Evolutionary conservation across 2,329 filamentous ascomycete species (phyloP).

Genomic region (Sclerotinia nivalis): DNA sequence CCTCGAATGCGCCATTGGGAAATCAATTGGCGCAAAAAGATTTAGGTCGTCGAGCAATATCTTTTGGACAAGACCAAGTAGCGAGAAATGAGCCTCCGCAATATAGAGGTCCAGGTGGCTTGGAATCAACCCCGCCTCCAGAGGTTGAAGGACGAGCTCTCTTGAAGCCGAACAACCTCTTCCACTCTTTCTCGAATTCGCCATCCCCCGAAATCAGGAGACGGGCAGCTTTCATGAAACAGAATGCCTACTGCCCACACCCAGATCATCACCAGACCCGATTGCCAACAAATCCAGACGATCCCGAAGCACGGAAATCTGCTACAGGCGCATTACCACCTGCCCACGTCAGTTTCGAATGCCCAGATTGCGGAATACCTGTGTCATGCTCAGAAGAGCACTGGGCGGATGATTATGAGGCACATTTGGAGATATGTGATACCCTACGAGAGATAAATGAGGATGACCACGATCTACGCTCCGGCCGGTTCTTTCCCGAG

Average conservation of each 20-base stretch:
- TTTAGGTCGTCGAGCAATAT: slow-evolving; percentile 31
- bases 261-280: slow-evolving; percentile 79
- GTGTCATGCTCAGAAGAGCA: slow-evolving; percentile 93
- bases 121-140: slow-evolving; percentile 31
- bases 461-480: slow-evolving; percentile 92
- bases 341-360: slow-evolving; percentile 88
- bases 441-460: slow-evolving; percentile 91
- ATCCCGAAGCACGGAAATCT: slow-evolving; percentile 61
- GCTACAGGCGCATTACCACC: slow-evolving; percentile 61
- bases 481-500: slow-evolving; percentile 88
- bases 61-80: slow-evolving; percentile 32
- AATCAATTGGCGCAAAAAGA: slow-evolving; percentile 21
- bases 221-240: slow-evolving; percentile 86
- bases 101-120: slow-evolving; percentile 31
- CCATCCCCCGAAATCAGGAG: slow-evolving; percentile 85
- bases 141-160: slow-evolving; percentile 36
- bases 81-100: slow-evolving; percentile 36
- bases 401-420: slow-evolving; percentile 94
- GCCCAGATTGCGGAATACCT: slow-evolving; percentile 91
- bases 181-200: slow-evolving; percentile 87
- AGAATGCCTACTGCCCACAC: slow-evolving; percentile 92
- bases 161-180: slow-evolving; percentile 71
- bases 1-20: slow-evolving; percentile 25
- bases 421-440: slow-evolving; percentile 90
- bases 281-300: slow-evolving; percentile 62